Base-by-base conservation (phyloP, 441 rosid genomes). In the Populus trichocarpa region DNA sequence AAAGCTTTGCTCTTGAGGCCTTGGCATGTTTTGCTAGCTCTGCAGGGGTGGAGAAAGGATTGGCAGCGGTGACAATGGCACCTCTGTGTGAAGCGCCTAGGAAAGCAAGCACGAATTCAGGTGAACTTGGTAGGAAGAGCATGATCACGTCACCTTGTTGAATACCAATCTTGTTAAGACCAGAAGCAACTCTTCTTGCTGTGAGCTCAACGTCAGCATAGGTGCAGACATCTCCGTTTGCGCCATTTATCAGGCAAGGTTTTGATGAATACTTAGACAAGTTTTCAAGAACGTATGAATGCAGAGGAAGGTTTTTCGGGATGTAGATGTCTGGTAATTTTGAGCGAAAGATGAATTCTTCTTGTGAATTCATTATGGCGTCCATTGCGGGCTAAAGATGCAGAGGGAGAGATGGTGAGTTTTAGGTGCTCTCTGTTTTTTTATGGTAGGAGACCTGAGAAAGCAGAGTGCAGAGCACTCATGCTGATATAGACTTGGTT, bases 221-320 rank as follows among this genome's bases (percentile, higher is more conserved):
- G 4, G 85, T 86, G 67, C 69, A 78, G 42, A 78, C n/a, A 46
- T 67, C 69, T 2, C 94, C 94, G 13, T 86, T 83, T n/a, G 88
- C 46, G 38, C 88, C 92, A 53, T 89, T 76, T 83, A 91, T 91
- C 77, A 91, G 32, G 82, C 96, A 91, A 13, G 94, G 92, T 9
- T 61, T 61, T 1, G 66, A 61, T 61, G 66, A 23, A 61, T 61
- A 4, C 3, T 61, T 22, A 1, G 66, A 61, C 26, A 10, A 61
- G 18, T 59, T 20, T 72, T 85, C 76, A 14, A 89, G 84, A 79
- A 89, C 84, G 84, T 85, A 72, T 2, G 71, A 61, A 63, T 73
- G 76, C 3, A 73, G 38, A 23, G 76, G 76, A 40, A 73, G 67
- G 12, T 8, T 7, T 30, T 87, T 82, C 18, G 93, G 91, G 83